phyloP scores from a whole-genome alignment of 2,329 filamentous ascomycete genomes.

The Fusarium sp. region DNA sequence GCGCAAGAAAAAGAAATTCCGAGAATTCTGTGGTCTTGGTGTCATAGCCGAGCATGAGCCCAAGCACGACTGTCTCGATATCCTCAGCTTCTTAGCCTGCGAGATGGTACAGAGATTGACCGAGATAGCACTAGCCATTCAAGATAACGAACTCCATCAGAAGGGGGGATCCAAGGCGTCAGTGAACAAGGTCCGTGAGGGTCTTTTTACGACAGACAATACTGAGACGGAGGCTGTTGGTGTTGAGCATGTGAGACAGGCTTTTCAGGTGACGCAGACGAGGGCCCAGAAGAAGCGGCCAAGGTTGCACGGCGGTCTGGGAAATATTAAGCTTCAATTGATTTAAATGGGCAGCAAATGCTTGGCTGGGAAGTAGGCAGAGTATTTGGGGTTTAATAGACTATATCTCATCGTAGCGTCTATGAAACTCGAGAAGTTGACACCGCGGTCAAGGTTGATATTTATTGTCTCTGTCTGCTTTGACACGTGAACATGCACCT shows the following conservation, averaged over 20 bases:
- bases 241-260: conserved; percentile 8
- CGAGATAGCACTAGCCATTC: conserved; percentile 92
- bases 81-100: conserved; percentile 94
- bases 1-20: conserved; percentile 94
- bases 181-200: neutral
- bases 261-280: conserved; percentile 18
- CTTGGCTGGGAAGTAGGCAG: no score
- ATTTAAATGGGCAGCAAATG: neutral
- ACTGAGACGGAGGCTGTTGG: neutral
- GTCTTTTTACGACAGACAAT: conserved; percentile 3
- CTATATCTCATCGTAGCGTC: no score
- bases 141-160: conserved; percentile 58
- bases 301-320: neutral
- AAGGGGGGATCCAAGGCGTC: rapidly evolving
- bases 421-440: no score
- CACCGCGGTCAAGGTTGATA: neutral
- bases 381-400: no score
- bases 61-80: conserved; percentile 96
- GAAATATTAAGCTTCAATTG: neutral
- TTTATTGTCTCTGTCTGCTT: neutral
- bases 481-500: neutral
- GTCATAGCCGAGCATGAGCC: conserved; percentile 94
- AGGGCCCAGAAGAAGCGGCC: neutral
- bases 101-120: conserved; percentile 98
- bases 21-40: conserved; percentile 96